Conservation (phyloP, 805 yeast genomes). For the Novakomyces olei region DNA sequence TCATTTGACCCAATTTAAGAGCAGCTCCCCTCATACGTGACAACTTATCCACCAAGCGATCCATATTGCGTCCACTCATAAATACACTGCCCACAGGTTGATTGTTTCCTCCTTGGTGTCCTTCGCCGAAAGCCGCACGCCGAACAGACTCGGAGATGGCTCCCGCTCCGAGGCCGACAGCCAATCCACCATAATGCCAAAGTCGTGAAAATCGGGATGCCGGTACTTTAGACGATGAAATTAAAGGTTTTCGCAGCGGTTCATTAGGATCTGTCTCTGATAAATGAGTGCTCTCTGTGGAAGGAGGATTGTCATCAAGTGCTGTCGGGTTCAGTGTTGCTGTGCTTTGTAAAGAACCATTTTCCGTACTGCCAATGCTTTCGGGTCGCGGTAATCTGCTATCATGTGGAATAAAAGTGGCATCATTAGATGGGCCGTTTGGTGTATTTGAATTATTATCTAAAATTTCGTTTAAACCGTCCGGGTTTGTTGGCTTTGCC, state of each 20-base stretch:
- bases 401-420: too few relatives aligned
- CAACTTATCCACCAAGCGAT: slow-evolving; percentile 66
- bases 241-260: background rate
- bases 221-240: slow-evolving; percentile 44
- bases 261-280: too few relatives aligned
- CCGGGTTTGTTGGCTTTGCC: too few relatives aligned
- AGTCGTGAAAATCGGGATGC: slow-evolving; percentile 67
- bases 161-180: slow-evolving; percentile 75
- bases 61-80: slow-evolving; percentile 63
- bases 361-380: too few relatives aligned
- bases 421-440: too few relatives aligned
- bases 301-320: too few relatives aligned
- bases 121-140: slow-evolving; percentile 22
- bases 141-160: slow-evolving; percentile 59
- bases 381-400: too few relatives aligned
- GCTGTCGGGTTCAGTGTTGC: too few relatives aligned
- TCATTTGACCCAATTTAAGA: slow-evolving; percentile 84
- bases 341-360: too few relatives aligned
- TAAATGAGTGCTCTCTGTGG: too few relatives aligned
- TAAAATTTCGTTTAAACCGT: too few relatives aligned
- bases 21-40: slow-evolving; percentile 99
- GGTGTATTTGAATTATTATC: too few relatives aligned
- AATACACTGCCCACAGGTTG: slow-evolving; percentile 20
- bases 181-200: slow-evolving; percentile 79
- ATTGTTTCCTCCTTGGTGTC: slow-evolving; percentile 14